Percentiles rank a stretch among this genome's conserved stretches.
Evolutionary conservation across 2,329 filamentous ascomycete genomes (phyloP).

Genomic region (Mycosphaerella sp.): DNA sequence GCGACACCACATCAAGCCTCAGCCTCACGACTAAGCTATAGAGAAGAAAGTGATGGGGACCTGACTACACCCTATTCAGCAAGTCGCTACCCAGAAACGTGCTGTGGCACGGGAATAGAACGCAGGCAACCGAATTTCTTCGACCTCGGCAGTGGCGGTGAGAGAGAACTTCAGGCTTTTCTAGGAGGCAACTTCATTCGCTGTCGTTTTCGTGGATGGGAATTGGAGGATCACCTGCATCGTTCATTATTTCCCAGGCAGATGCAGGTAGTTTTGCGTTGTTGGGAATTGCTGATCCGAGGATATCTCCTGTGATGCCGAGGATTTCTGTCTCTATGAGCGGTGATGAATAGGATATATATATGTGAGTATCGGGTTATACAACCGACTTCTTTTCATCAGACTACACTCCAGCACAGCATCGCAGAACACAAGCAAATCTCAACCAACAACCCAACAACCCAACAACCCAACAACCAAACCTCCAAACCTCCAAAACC

Average conservation of each 20-base stretch:
- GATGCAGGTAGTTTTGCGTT: background rate
- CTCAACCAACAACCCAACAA: background rate
- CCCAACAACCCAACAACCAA: background rate
- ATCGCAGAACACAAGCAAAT: background rate
- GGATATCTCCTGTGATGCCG: slow-evolving; percentile 1
- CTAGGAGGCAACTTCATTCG: slow-evolving; percentile 10
- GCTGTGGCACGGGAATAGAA: background rate
- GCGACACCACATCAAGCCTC: background rate
- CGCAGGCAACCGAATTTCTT: slow-evolving; percentile 1
- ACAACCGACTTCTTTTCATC: background rate
- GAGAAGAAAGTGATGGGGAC: background rate
- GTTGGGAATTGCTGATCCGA: slow-evolving; percentile 5
- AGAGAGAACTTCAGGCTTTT: background rate
- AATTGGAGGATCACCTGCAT: background rate
- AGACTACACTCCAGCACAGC: background rate
- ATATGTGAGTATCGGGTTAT: background rate
- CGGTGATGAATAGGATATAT: background rate
- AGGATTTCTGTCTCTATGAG: background rate
- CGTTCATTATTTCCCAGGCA: too few species aligned
- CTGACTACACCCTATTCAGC: background rate
- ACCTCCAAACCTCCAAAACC: background rate
- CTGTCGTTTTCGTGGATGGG: slow-evolving; percentile 4
- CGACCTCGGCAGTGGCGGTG: slow-evolving; percentile 6
- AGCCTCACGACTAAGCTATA: background rate
- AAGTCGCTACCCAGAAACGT: slow-evolving; percentile 4